phyloP scores from a whole-genome alignment of 345 rosid genomes.

The Cochlearia excelsa region DNA sequence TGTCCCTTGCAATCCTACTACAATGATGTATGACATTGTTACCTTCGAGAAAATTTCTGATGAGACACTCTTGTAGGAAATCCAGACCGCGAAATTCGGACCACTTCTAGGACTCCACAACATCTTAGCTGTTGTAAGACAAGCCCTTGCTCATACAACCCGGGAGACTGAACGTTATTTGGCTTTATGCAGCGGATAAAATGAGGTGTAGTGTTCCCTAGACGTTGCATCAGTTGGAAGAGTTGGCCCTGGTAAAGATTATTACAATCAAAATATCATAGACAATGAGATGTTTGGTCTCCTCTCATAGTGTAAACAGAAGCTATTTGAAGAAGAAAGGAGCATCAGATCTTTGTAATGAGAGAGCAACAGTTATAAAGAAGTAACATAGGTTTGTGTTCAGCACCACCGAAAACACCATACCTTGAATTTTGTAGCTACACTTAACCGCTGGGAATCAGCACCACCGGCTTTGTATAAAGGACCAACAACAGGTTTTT shows the following conservation, averaged over 20 bases:
- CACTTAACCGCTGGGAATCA: constrained; percentile 91
- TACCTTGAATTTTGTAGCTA: constrained; percentile 94
- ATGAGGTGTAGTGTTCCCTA: constrained; percentile 93
- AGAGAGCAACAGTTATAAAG: neutral
- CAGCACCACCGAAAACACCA: constrained; percentile 1
- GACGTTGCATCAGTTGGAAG: constrained; percentile 92
- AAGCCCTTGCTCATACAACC: constrained; percentile 84
- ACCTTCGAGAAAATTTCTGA: constrained; percentile 96
- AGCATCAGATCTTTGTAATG: neutral
- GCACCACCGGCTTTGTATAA: constrained; percentile 93
- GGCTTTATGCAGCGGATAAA: constrained; percentile 98
- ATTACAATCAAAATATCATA: constrained; percentile 20
- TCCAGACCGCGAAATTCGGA: constrained; percentile 94
- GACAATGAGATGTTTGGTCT: neutral
- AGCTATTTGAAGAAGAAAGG: constrained; percentile 10
- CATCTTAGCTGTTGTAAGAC: constrained; percentile 94
- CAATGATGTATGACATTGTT: constrained; percentile 3
- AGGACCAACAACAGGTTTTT: constrained; percentile 77
- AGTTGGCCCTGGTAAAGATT: constrained; percentile 71
- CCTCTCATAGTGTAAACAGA: neutral
- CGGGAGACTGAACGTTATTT: constrained; percentile 85
- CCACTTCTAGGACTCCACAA: constrained; percentile 97
- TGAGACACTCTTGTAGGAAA: constrained; percentile 97
- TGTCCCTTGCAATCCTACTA: constrained; percentile 14
- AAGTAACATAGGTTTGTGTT: neutral